Base-by-base conservation (phyloP, 805 yeast genomes). In the Nakazawaea molendinolei region DNA sequence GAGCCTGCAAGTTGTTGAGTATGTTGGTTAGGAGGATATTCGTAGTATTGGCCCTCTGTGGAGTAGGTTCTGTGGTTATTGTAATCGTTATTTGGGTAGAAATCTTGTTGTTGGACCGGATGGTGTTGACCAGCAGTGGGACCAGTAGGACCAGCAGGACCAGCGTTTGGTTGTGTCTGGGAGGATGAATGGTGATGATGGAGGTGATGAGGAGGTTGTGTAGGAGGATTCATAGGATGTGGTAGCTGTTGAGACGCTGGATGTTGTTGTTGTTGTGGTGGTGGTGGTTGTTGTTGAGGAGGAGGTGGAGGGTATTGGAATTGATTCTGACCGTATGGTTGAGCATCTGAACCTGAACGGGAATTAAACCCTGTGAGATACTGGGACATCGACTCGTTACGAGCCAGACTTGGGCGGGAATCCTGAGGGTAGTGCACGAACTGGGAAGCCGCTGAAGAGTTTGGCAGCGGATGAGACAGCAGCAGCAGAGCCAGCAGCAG, bases 331-430 rank as follows among this genome's bases (percentile, higher is more conserved):
- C 23, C 29, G 4, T 28, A 21, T 29, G 23, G 39, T 14, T 14
- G 35, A 12, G 30, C 13, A 5, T 8, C 20, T 20, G 34, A 6
- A 12, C 24, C 34, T 19, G 39, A 22, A 8, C 39, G 14, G 13
- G 31, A 25, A 27, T 29, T 28, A 35, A 31, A 41, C 15, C 35
- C 33, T 19, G 34, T 37, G 27, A 33, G 23, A 20, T 33, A 38
- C 18, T 38, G 40, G n/a, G 40, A 33, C 8, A 38, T 33, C 14
- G 40, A 38, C 13, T 38, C 40, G 14, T 32, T 33, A 13, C 40
- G 23, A 6, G 40, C 37, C 9, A 38, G 20, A 3, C 33, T 30
- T 16, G 24, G 5, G 14, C 31, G 33, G 16, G n/a, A n/a, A n/a
- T n/a, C n/a, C n/a, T 21, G 9, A 18, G 25, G 19, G 17, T 31